These are phyloP conservation scores for Arthrobotrys entomopaga DNA, from an alignment of 2,329 filamentous ascomycete species.

Conservation along the genomic window DNA sequence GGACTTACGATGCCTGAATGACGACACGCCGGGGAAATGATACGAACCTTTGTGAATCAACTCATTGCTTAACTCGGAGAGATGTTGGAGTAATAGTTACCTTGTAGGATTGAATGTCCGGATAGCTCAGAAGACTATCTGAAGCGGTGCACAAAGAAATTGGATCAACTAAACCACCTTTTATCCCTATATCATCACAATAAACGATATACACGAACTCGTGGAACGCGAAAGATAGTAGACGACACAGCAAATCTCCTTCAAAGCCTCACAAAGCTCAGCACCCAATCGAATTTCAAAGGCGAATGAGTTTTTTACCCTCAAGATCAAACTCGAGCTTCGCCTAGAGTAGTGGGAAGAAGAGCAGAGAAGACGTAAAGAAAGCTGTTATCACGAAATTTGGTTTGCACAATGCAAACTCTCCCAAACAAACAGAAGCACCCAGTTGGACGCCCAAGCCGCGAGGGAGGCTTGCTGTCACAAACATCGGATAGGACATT, in stretches of 20 bases:
- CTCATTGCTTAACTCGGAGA: slow-evolving; percentile 2
- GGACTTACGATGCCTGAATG: slow-evolving; percentile 11
- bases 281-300: no score
- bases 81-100: slow-evolving; percentile 18
- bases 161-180: no score
- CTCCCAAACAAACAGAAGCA: slow-evolving; percentile 44
- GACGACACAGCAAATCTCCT: no score
- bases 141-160: no score
- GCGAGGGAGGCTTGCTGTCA: slow-evolving; percentile 22
- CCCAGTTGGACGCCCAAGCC: slow-evolving; percentile 20
- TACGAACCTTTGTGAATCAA: slow-evolving; percentile 4
- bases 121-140: neutral
- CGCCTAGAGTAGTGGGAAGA: slow-evolving; percentile 58
- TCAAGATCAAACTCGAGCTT: neutral
- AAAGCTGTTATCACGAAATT: slow-evolving; percentile 62
- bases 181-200: no score
- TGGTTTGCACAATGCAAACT: slow-evolving; percentile 27
- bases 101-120: neutral
- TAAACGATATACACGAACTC: no score
- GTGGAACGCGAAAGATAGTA: no score
- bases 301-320: no score
- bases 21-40: slow-evolving; percentile 21
- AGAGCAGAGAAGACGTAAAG: slow-evolving; percentile 65
- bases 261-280: no score
- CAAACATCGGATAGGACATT: slow-evolving; percentile 30